Conservation (phyloP, 345 rosid genomes). For the Eutrema yunnanense region DNA sequence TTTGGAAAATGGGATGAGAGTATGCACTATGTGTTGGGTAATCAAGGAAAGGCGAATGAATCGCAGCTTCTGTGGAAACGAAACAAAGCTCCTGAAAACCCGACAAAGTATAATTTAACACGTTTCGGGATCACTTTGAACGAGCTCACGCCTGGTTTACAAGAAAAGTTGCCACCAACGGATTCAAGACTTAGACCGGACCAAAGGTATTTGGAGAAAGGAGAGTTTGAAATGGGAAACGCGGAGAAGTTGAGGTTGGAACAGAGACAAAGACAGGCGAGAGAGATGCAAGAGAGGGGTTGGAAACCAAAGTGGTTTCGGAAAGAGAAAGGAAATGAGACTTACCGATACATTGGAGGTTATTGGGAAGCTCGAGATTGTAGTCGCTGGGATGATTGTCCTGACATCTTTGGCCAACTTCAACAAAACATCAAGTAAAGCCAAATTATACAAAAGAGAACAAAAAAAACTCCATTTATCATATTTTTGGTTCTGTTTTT, state of each 20-base stretch:
- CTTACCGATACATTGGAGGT: conserved; percentile 61
- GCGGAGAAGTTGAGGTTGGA: conserved; percentile 88
- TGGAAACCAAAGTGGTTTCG: conserved; percentile 94
- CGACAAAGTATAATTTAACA: conserved; percentile 80
- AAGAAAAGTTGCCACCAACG: conserved; percentile 92
- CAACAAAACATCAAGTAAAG: conserved; percentile 1
- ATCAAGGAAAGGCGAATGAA: conserved; percentile 29
- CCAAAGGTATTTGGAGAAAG: conserved; percentile 79
- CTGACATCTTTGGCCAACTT: conserved; percentile 76
- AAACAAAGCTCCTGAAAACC: conserved; percentile 56
- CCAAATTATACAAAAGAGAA: neutral
- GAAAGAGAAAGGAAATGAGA: conserved; percentile 54
- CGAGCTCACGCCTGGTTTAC: conserved; percentile 75
- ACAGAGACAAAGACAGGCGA: conserved; percentile 91
- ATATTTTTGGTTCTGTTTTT: neutral
- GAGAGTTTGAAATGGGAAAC: conserved; percentile 92
- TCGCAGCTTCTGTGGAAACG: conserved; percentile 62
- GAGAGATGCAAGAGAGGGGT: conserved; percentile 94
- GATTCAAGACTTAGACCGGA: conserved; percentile 97
- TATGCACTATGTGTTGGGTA: conserved; percentile 67
- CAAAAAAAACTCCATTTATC: neutral
- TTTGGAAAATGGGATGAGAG: conserved; percentile 99
- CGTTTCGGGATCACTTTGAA: conserved; percentile 82
- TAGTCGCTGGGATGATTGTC: conserved; percentile 72
- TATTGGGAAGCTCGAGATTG: conserved; percentile 77